Evolutionary conservation across 2,329 filamentous ascomycete species (phyloP), one percentile per base, ranked within the genome.

Genomic region (Trichophyton rubrum): DNA sequence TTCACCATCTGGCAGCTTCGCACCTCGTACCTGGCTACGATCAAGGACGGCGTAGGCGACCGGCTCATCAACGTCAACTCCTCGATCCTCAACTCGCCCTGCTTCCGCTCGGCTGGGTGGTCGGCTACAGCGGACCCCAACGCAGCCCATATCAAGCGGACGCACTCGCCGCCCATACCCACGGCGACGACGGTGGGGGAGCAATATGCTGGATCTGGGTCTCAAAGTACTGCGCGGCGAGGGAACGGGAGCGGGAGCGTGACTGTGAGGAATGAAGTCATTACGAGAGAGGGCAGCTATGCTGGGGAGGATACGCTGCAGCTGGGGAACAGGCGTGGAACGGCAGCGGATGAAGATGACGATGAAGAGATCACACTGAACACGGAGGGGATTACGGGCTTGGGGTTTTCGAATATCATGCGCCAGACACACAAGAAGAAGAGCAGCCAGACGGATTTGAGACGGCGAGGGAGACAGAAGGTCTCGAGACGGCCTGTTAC

Each of bases 1-100:
- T 86, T 86, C 69, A 81, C 83, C 35, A 80, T 85, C 62, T 86
- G 84, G 77, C 82, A 85, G 68, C 75, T 86, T 45, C 82, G 84
- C 61, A 84, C 83, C 17, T 82, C 82, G 41, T 86, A 85, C 68
- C 78, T 86, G 20, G 79, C 80, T 33, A 77, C 80, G 56, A 84
- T 84, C 67, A 85, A 85, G 70, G 84, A 86, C 69, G 84, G 83
- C 62, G 81, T 85, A 45, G 83, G 83, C 63, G 84, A 86, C 69
- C 78, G 84, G 47, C 75, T 86, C 59, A 86, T 86, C 72, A 85
- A 80, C 62, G 78, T 86, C 66, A 84, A 86, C 68, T 78, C 82
- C 33, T 78, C 79, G 45, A 78, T 85, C 41, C 75, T 86, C 59
- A 86, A 85, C 68, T 82, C 83, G 51, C 81, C 82, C 20, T 82